Base-by-base conservation (phyloP, 2,329 filamentous ascomycete genomes). In the Epicoccum sorghinum region DNA sequence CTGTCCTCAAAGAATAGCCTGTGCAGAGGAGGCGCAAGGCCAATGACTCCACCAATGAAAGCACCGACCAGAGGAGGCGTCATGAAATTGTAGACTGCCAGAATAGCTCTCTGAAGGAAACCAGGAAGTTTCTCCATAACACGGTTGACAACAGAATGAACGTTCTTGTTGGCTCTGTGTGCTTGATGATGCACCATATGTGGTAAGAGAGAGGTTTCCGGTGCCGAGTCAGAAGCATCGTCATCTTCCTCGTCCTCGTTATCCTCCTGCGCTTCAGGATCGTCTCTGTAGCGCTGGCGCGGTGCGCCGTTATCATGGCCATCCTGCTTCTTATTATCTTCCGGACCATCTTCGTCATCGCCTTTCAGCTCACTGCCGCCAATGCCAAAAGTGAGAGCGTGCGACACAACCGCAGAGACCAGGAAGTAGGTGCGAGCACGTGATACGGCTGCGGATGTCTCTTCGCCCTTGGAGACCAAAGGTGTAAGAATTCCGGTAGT, bases 341-440 rank as follows among this genome's bases (percentile, higher is more conserved):
- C 71, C 1, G 76, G 72, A 4, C 68, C 62, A 43, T 79, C 75
- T n/a, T 56, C 53, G 4, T 51, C 40, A 47, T 80, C 78, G 9
- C 53, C 73, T 71, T 83, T 81, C 41, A 89, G 78, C 35, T 89
- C 74, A 10, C 80, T 75, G 0, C 86, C 86, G 0, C 86, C 86
- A 3, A 89, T 74, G 0, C 83, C 83, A 67, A 89, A 89, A 0
- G 86, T 88, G 54, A 89, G 71, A 47, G 81, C 84, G 63, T 86
- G 87, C 37, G 80, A 82, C 8, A 89, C 77, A 49, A 87, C 87
- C 3, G 86, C 81, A 59, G 86, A 88, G 54, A 89, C 81, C 3
- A 89, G 73, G 64, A 89, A 88, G 68, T 87, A 89, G 12, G 83
- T 83, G 65, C 87, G 84, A 6, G 85, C 85, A 8, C 86, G 77